A percentile compares a stretch with the other conserved stretches of the same genome.
Evolutionary conservation across 1,284 basidiomycete genomes (phyloP).

Genomic region (Mycena citricolor): DNA sequence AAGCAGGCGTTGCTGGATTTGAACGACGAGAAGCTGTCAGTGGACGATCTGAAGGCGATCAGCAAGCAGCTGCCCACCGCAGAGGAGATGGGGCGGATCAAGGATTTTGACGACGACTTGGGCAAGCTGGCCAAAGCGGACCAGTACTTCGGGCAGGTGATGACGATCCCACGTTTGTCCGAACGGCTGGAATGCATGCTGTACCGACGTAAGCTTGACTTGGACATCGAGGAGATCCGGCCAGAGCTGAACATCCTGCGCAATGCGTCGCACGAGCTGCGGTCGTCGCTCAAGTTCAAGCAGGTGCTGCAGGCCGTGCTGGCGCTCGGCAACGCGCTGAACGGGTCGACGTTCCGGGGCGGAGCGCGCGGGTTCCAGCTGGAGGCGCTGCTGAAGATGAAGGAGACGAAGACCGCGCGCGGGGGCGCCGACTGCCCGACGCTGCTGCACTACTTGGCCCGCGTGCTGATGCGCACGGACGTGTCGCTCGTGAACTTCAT

Average conservation of each 20-base stretch:
- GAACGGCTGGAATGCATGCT: slow-evolving; percentile 81
- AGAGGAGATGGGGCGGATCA: slow-evolving; percentile 72
- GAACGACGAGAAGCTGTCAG: slow-evolving; percentile 62
- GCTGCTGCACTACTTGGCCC: slow-evolving; percentile 82
- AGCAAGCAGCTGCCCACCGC: slow-evolving; percentile 71
- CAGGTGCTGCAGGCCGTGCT: slow-evolving; percentile 74
- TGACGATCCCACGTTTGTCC: slow-evolving; percentile 72
- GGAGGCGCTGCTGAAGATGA: slow-evolving; percentile 81
- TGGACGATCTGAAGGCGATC: slow-evolving; percentile 75
- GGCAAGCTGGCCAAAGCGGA: slow-evolving; percentile 80
- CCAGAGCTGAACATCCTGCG: slow-evolving; percentile 81
- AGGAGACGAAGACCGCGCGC: slow-evolving; percentile 79
- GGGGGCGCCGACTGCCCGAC: slow-evolving; percentile 75
- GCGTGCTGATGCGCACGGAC: slow-evolving; percentile 70
- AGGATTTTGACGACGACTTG: slow-evolving; percentile 61
- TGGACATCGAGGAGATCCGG: slow-evolving; percentile 82
- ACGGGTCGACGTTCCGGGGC: slow-evolving; percentile 81
- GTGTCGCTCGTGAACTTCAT: slow-evolving; percentile 70
- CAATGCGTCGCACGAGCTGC: slow-evolving; percentile 74
- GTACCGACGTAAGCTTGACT: slow-evolving; percentile 77
- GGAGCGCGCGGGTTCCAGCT: slow-evolving; percentile 83
- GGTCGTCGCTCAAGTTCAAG: slow-evolving; percentile 67
- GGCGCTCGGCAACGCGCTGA: slow-evolving; percentile 79
- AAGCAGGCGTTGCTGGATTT: slow-evolving; percentile 66
- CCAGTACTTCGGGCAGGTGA: slow-evolving; percentile 81